A percentile compares a stretch with the other conserved stretches of the same genome.
Conservation (phyloP, 2,329 filamentous ascomycete species). For the Colletotrichum sp. region DNA sequence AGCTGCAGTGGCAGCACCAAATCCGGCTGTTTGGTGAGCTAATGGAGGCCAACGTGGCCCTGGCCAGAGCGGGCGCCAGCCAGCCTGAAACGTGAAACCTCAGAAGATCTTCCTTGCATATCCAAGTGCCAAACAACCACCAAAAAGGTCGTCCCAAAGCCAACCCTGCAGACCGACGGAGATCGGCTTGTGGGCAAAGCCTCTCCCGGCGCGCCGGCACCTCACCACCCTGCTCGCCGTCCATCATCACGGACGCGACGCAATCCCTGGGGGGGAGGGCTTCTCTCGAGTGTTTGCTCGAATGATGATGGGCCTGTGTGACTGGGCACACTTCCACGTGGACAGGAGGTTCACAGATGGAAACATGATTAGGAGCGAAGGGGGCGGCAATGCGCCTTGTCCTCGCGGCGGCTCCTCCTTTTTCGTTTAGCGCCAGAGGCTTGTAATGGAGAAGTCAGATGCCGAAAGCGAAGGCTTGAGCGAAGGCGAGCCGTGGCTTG, state of each 20-base stretch:
- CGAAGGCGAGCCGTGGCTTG: not conserved
- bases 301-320: not conserved
- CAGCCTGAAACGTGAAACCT: slow-evolving; percentile 20
- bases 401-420: not conserved
- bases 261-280: not conserved
- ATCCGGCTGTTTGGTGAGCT: slow-evolving; percentile 17
- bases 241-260: not conserved
- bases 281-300: not conserved
- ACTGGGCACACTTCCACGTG: not conserved
- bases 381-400: not conserved
- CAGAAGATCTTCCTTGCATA: slow-evolving; percentile 17
- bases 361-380: not conserved
- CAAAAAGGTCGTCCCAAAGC: not conserved
- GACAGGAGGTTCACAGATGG: not conserved
- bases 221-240: not conserved
- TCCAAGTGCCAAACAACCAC: not conserved
- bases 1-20: not conserved
- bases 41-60: slow-evolving; percentile 15
- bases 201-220: slow-evolving; percentile 1
- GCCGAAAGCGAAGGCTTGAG: not conserved
- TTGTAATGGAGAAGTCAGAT: not conserved
- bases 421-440: not conserved
- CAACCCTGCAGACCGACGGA: slow-evolving; percentile 11
- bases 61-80: slow-evolving; percentile 16
- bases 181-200: slow-evolving; percentile 12